Evolutionary conservation across 2,329 filamentous ascomycete species (phyloP).

Genomic region (Rhynchosporium secalis): DNA sequence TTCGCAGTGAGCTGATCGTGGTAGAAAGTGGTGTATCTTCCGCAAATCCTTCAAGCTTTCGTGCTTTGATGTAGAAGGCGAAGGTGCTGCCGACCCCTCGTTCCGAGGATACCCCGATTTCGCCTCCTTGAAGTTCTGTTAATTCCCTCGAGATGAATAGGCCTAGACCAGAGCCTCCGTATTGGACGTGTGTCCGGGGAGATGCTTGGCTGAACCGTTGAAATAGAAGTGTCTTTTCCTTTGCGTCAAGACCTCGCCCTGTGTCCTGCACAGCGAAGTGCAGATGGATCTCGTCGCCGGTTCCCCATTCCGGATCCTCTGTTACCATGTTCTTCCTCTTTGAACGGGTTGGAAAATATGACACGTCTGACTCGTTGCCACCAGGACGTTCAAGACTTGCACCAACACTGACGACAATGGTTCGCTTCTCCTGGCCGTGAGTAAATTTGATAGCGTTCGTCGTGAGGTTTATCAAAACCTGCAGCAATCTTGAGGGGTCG

Average conservation of each 20-base stretch:
- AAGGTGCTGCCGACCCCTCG: conserved; percentile 71
- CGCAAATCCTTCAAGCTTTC: conserved; percentile 24
- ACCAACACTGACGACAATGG: conserved; percentile 46
- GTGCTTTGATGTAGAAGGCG: conserved; percentile 62
- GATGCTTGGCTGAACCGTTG: conserved; percentile 79
- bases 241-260: conserved; percentile 68
- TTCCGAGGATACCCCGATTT: conserved; percentile 72
- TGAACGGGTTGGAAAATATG: conserved; percentile 40
- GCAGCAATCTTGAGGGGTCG: conserved; percentile 74
- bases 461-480: conserved; percentile 79
- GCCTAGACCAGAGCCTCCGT: conserved; percentile 76
- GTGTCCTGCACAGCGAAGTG: conserved; percentile 76
- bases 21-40: conserved; percentile 35
- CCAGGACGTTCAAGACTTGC: conserved; percentile 40
- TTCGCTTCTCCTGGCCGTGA: conserved; percentile 57
- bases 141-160: conserved; percentile 78
- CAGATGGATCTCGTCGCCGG: conserved; percentile 69
- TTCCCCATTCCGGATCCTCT: conserved; percentile 57
- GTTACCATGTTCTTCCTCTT: conserved; percentile 34
- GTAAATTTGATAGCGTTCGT: conserved; percentile 87
- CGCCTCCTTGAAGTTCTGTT: conserved; percentile 77
- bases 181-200: conserved; percentile 77
- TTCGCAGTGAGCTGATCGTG: conserved; percentile 24
- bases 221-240: conserved; percentile 74
- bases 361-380: conserved; percentile 49